Base-by-base conservation (phyloP, 805 yeast genomes). In the Cyberlindnera mycetangii region DNA sequence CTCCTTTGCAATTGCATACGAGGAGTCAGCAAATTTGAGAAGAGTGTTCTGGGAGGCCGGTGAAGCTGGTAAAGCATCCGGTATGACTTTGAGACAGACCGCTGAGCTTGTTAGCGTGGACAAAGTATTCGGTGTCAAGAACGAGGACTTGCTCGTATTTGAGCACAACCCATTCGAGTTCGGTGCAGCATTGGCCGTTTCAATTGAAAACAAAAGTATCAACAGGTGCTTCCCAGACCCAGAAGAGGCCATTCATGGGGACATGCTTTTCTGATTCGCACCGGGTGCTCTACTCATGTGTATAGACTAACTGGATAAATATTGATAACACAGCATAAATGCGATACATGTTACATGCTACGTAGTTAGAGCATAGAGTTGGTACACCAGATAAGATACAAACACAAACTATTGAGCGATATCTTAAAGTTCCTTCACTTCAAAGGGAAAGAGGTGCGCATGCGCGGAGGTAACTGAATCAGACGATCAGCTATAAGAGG, bases 91-190 rank as follows among this genome's bases (percentile, higher is more conserved):
- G 19, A n/a, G 17, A 21, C 37, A 37, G 21, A 32, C 22, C 4
- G 41, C 31, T 8, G 36, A 21, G 20, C 15, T 42, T 5, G 20
- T 32, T 14, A 18, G 27, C 33, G 5, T 42, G 8, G 37, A 42
- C 16, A 27, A 22, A 3, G 27, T 33, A 9, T 37, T 42, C 15
- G 41, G 34, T 5, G 22, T 37, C 6, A 12, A 22, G 21, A 42
- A 37, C 33, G 10, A 32, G 17, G 41, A 42, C 17, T 3, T 37
- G 12, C 21, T 42, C 11, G 38, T 42, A 5, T 42, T 34, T 34
- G 45, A 42, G 18, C 41, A 37, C 33, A 32, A 42, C 19, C 45
- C 45, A 19, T 42, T 42, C 22, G 39, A 42, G 22, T 42, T 37
- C 16, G 45, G 45, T 12, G 37, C 45, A 9, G 14, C 27, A 5